These are phyloP conservation scores for Voacanga thouarsii DNA, from an alignment of 257 asterid genomes.

Conservation along the genomic window DNA sequence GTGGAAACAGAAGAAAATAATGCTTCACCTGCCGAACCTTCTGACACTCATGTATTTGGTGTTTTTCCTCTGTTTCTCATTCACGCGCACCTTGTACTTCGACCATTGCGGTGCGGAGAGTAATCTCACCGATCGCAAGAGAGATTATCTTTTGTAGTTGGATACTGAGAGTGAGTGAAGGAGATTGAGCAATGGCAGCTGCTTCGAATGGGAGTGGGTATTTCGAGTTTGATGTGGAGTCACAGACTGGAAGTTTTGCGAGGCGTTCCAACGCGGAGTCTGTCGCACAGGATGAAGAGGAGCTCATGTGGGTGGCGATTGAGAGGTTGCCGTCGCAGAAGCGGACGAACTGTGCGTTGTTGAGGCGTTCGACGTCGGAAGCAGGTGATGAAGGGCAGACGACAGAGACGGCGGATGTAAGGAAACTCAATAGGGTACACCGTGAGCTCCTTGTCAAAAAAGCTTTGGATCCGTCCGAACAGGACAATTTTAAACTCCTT, in stretches of 20 bases:
- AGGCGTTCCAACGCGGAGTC: conserved; percentile 66
- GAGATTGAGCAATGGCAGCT: conserved; percentile 27
- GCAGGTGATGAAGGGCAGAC: conserved; percentile 21
- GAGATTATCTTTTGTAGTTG: neutral
- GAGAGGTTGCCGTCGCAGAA: conserved; percentile 70
- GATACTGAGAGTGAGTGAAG: neutral
- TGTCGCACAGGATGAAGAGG: conserved; percentile 61
- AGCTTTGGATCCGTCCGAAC: conserved; percentile 73
- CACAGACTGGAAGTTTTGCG: conserved; percentile 42
- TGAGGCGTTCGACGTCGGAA: conserved; percentile 34
- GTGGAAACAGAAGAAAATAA: no score
- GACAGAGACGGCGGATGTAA: conserved; percentile 55
- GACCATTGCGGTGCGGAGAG: neutral
- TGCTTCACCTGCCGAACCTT: no score
- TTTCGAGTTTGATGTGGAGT: conserved; percentile 55
- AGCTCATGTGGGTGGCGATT: conserved; percentile 72
- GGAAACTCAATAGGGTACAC: conserved; percentile 55
- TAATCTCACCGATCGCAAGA: neutral
- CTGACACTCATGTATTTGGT: no score
- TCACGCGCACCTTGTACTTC: no score
- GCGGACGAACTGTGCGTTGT: conserved; percentile 42
- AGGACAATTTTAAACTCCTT: conserved; percentile 69
- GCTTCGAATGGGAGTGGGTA: conserved; percentile 74
- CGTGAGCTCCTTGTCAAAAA: conserved; percentile 68
- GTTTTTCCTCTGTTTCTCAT: neutral